These are phyloP conservation scores for Calonectria hawksworthii DNA, from an alignment of 2,329 filamentous ascomycete species.

Conservation along the genomic window DNA sequence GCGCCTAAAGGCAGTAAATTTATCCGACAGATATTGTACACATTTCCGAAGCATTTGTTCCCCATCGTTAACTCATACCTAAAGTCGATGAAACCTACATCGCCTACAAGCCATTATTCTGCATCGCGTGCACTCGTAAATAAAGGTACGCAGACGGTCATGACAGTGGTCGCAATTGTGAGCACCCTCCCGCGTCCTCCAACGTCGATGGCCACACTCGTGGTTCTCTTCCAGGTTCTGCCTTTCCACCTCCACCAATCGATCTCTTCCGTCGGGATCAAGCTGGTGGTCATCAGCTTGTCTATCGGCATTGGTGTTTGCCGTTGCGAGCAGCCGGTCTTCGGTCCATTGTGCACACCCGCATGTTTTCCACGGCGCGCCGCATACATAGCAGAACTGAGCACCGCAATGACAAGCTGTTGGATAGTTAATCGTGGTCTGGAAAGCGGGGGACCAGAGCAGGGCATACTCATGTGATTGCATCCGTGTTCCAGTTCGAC, in stretches of 20 bases:
- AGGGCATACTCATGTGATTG: conserved; percentile 68
- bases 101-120: conserved; percentile 58
- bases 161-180: conserved; percentile 59
- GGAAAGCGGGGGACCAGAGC: too few species aligned
- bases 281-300: not conserved
- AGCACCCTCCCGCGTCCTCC: conserved; percentile 51
- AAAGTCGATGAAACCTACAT: conserved; percentile 58
- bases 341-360: conserved; percentile 55
- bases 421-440: not conserved
- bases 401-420: conserved; percentile 61
- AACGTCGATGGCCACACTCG: conserved; percentile 55
- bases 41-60: not conserved
- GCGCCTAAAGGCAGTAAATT: not conserved
- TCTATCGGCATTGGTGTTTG: conserved; percentile 50
- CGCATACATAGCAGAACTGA: conserved; percentile 65
- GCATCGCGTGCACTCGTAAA: conserved; percentile 63
- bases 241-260: not conserved
- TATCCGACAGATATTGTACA: not conserved
- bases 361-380: conserved; percentile 57
- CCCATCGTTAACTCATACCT: not conserved
- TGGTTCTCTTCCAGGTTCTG: conserved; percentile 47
- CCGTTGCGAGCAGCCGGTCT: conserved; percentile 48
- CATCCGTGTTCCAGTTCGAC: conserved; percentile 66
- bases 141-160: conserved; percentile 54
- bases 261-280: not conserved